A percentile compares a stretch with the other conserved stretches of the same genome.
phyloP scores from a whole-genome alignment of 352 stramenopile genomes.

The Pythium rhizo-oryzae region DNA sequence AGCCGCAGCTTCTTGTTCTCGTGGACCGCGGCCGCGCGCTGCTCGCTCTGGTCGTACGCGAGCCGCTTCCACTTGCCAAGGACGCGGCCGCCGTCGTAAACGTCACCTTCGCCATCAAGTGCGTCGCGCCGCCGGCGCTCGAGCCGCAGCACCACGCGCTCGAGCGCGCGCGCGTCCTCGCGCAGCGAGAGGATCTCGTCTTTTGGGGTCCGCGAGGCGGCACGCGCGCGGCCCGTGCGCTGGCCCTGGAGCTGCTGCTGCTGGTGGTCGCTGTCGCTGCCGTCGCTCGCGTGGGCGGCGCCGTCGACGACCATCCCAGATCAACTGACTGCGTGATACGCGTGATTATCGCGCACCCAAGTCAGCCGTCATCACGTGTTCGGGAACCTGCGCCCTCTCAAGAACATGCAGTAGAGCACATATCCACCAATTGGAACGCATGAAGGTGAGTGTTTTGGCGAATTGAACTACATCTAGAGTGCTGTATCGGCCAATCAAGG shows the following conservation, averaged over 20 bases:
- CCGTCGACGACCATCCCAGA: too few relatives aligned
- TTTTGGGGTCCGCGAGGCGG: not conserved
- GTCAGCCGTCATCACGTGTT: too few relatives aligned
- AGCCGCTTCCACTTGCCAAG: slow-evolving; percentile 15
- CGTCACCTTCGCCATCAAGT: not conserved
- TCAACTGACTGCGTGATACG: too few relatives aligned
- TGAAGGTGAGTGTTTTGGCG: too few relatives aligned
- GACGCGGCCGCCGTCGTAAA: slow-evolving; percentile 28
- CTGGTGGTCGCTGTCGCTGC: slow-evolving; percentile 2
- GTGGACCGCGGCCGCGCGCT: slow-evolving; percentile 3
- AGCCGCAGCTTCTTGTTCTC: slow-evolving; percentile 23
- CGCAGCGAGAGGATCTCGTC: slow-evolving; percentile 18
- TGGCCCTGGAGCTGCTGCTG: too few relatives aligned
- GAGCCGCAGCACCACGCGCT: slow-evolving; percentile 8
- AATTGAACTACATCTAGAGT: too few relatives aligned
- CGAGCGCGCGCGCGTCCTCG: slow-evolving; percentile 2
- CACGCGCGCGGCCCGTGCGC: not conserved
- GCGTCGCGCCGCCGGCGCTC: slow-evolving; percentile 10
- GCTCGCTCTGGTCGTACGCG: slow-evolving; percentile 10
- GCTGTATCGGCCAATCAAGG: too few relatives aligned
- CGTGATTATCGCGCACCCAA: too few relatives aligned
- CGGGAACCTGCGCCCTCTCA: too few relatives aligned
- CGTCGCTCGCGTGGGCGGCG: not conserved
- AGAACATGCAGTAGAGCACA: too few relatives aligned
- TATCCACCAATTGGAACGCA: too few relatives aligned